Conservation (phyloP, 805 yeast species). For the Saturnispora dispora region DNA sequence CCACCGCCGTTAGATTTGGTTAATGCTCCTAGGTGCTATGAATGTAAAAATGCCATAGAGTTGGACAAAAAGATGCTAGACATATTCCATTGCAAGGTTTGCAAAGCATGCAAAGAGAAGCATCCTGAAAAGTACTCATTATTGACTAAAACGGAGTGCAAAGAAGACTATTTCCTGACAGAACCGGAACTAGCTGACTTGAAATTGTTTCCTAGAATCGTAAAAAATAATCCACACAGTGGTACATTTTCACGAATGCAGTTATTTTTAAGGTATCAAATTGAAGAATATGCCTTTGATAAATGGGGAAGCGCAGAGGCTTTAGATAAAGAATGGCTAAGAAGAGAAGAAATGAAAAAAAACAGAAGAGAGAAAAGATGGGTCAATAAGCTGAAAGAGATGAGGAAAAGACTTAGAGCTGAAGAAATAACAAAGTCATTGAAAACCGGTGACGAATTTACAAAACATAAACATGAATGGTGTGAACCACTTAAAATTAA, state of each 20-base stretch:
- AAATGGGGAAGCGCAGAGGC: conserved; percentile 93
- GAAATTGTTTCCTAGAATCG: conserved; percentile 60
- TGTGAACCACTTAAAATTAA: conserved; percentile 37
- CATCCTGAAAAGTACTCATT: conserved; percentile 83
- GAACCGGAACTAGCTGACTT: conserved; percentile 84
- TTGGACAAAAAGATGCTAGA: conserved; percentile 63
- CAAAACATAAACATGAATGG: conserved; percentile 70
- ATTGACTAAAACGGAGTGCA: conserved; percentile 90
- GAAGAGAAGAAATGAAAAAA: conserved; percentile 64
- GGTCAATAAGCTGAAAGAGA: conserved; percentile 67
- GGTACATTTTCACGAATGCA: conserved; percentile 88
- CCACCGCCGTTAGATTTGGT: conserved; percentile 61
- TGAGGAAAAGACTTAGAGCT: conserved; percentile 88
- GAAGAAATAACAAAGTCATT: conserved; percentile 72
- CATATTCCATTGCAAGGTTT: conserved; percentile 68
- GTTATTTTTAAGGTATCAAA: conserved; percentile 77
- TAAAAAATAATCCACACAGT: conserved; percentile 91
- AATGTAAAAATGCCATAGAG: conserved; percentile 66
- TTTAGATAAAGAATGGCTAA: conserved; percentile 85
- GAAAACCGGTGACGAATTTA: conserved; percentile 41
- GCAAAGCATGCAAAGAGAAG: conserved; percentile 64
- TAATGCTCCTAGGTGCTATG: conserved; percentile 73
- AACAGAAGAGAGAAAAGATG: conserved; percentile 72
- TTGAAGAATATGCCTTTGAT: conserved; percentile 86
- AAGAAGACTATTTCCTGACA: conserved; percentile 83